phyloP scores from a whole-genome alignment of 768 basidiomycete genomes.

The Hydnum rufescens region DNA sequence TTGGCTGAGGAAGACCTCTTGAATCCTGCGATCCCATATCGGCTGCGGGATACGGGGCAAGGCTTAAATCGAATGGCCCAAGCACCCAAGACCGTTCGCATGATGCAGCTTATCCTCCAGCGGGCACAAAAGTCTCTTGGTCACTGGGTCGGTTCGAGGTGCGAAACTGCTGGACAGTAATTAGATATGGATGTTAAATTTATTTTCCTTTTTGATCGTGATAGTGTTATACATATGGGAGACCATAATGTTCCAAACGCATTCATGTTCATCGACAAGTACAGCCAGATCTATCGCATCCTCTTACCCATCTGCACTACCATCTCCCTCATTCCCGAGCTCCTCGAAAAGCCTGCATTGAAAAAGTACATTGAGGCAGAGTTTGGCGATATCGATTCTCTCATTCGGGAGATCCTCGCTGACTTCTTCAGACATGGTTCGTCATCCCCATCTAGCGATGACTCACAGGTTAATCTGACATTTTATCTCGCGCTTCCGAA shows the following conservation, averaged over 20 bases:
- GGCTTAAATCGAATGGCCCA: conserved; percentile 80
- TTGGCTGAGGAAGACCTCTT: conserved; percentile 64
- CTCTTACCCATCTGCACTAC: conserved; percentile 73
- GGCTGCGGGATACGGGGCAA: conserved; percentile 73
- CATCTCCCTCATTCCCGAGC: conserved; percentile 46
- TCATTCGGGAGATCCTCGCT: conserved; percentile 46
- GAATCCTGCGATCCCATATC: conserved; percentile 54
- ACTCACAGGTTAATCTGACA: not conserved
- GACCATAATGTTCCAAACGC: conserved; percentile 75
- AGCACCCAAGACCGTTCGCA: conserved; percentile 70
- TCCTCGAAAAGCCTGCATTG: conserved; percentile 48
- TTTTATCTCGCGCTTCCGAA: not conserved
- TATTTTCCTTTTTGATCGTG: not conserved
- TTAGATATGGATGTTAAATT: not conserved
- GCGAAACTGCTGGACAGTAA: conserved; percentile 12
- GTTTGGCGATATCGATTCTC: conserved; percentile 56
- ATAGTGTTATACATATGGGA: conserved; percentile 42
- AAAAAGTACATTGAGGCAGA: conserved; percentile 62
- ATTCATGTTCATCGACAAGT: conserved; percentile 79
- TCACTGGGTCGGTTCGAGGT: conserved; percentile 57
- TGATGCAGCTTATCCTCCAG: conserved; percentile 76
- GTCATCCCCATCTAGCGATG: not conserved
- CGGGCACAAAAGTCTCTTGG: conserved; percentile 68
- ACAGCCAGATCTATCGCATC: conserved; percentile 81
- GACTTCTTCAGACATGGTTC: conserved; percentile 70